Conservation (phyloP, 116 monocot species). For the Phalaenopsis hybrid region DNA sequence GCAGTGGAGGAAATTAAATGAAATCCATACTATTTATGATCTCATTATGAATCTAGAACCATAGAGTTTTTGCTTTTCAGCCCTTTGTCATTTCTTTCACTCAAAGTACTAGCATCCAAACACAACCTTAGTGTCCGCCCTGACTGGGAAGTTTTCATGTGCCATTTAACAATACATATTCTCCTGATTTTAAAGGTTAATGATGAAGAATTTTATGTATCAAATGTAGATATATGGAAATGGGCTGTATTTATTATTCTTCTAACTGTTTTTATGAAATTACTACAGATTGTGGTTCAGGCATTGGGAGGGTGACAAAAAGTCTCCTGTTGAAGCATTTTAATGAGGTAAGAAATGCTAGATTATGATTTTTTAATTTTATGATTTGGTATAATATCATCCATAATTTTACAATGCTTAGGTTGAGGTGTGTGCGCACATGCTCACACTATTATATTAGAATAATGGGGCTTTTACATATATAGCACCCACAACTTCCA, state of each 20-base stretch:
- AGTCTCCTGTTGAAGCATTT: constrained; percentile 78
- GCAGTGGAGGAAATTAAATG: background rate
- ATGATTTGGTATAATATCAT: background rate
- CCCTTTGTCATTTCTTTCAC: background rate
- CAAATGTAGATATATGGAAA: background rate
- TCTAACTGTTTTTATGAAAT: constrained; percentile 6
- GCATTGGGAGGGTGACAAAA: constrained; percentile 92
- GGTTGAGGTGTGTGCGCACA: too few relatives aligned
- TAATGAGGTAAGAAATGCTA: constrained; percentile 57
- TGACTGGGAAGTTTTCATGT: background rate
- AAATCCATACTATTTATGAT: background rate
- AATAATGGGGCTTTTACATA: too few relatives aligned
- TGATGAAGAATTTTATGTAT: background rate
- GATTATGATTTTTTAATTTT: background rate
- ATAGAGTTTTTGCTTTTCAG: background rate
- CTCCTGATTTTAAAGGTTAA: background rate
- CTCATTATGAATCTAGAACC: background rate
- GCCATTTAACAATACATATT: background rate
- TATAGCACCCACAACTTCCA: too few relatives aligned
- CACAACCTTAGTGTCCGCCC: background rate
- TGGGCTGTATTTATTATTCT: background rate
- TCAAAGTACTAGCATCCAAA: background rate
- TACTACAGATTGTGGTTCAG: constrained; percentile 87
- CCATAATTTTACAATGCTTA: background rate
- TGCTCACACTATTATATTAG: too few relatives aligned